A percentile compares a stretch with the other conserved stretches of the same genome.
Evolutionary conservation across 2,329 filamentous ascomycete species (phyloP).

Genomic region (Cryphonectria radicalis): DNA sequence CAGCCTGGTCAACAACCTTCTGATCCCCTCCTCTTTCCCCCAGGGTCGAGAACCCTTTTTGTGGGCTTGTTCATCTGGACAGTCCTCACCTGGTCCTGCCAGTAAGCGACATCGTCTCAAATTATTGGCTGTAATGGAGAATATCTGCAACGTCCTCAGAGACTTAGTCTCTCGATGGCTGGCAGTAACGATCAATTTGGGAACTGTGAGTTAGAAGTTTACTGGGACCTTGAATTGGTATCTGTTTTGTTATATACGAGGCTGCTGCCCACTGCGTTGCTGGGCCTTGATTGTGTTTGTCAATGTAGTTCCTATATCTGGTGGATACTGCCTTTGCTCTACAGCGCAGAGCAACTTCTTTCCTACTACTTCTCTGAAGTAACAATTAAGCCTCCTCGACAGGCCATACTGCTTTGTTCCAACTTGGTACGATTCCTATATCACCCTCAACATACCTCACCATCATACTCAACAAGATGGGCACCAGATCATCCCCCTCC

Average conservation of each 20-base stretch:
- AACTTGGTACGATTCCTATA: too few relatives aligned
- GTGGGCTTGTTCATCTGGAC: constrained; percentile 5
- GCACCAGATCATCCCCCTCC: constrained; percentile 14
- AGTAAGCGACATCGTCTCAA: constrained; percentile 9
- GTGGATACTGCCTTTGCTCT: neutral
- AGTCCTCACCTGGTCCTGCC: constrained; percentile 11
- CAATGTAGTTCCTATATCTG: too few relatives aligned
- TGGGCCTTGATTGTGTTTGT: neutral
- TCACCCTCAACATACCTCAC: neutral
- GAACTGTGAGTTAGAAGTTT: neutral
- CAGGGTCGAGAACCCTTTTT: constrained; percentile 3
- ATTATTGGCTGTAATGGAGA: constrained; percentile 6
- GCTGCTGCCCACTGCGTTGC: constrained; percentile 2
- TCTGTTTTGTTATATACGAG: constrained; percentile 14
- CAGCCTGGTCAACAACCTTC: neutral
- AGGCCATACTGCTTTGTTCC: neutral
- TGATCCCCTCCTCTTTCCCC: too few relatives aligned
- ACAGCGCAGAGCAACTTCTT: neutral
- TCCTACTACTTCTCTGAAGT: too few relatives aligned
- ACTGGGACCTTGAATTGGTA: neutral
- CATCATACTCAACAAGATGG: constrained; percentile 10
- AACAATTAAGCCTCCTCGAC: neutral
- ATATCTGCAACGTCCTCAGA: too few relatives aligned
- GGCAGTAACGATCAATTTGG: neutral
- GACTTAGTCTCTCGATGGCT: constrained; percentile 13